Evolutionary conservation across 129 eudicot genomes (phyloP), one percentile per base, ranked within the genome.

Genomic region (Flaveria sonorensis): DNA sequence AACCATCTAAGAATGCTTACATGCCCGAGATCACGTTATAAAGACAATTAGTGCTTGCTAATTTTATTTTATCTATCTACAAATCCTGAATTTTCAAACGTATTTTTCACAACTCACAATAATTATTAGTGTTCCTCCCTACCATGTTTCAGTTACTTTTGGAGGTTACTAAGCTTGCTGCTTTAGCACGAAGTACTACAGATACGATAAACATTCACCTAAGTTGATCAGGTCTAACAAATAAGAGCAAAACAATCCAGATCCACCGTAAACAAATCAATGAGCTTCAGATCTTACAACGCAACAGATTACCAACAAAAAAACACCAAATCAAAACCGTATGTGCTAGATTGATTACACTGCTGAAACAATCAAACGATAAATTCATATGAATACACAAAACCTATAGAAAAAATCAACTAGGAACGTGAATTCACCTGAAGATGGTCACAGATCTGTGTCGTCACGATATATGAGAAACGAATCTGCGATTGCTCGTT

Each of bases 401-500:
- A 62, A 62, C 12, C 20, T 26, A 62, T 15, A 1, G 19, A 30
- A 3, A 13, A 62, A 62, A 62, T 30, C 68, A 6, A 62, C 68
- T 62, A 15, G 68, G 6, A 62, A 62, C 21, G 2, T 62, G 16
- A 62, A 62, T 62, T 28, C 18, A 62, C 68, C 68, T 62, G 45
- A 61, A 62, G 45, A 30, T 13, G 1, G 68, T 62, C 19, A 62
- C 45, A 14, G 68, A 62, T 62, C 68, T 62, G 68, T 14, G 68
- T 30, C 43, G 68, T 1, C 14, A 28, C 11, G 68, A 62, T 13
- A 62, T 62, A 2, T 7, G 68, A 62, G 20, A 30, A 16, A 14
- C 45, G 12, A 62, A 62, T 16, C 36, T 30, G 36, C 36, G 36
- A 30, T 30, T 30, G 36, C 5, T 30, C 36, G 36, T 6, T 28